Evolutionary conservation across 331 rosid genomes (phyloP).

Genomic region (Dryas integrifolia): DNA sequence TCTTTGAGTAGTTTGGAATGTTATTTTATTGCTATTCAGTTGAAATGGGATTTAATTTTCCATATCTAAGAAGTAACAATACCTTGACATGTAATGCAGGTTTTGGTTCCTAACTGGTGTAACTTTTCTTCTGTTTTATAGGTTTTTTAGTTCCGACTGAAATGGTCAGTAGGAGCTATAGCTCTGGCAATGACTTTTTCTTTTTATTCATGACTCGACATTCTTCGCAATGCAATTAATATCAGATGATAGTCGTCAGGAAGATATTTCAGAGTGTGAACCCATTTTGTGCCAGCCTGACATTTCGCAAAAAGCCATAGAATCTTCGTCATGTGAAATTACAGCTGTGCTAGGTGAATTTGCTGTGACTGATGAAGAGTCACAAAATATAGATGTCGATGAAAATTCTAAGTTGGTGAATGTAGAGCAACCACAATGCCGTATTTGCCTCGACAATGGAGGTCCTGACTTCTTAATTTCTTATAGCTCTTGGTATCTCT

Average conservation of each 20-base stretch:
- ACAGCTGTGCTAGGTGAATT: conserved; percentile 41
- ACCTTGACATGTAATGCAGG: conserved; percentile 10
- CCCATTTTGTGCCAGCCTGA: conserved; percentile 73
- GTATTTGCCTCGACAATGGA: conserved; percentile 93
- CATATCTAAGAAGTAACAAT: not conserved
- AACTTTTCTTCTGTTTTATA: conserved; percentile 31
- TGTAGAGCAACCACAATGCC: conserved; percentile 76
- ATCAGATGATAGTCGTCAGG: conserved; percentile 56
- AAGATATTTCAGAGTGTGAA: conserved; percentile 57
- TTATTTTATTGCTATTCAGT: not conserved
- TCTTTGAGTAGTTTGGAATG: not conserved
- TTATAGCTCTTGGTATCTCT: conserved; percentile 10
- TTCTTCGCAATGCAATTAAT: conserved; percentile 76
- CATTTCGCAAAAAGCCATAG: conserved; percentile 37
- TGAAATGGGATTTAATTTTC: not conserved
- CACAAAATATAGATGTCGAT: conserved; percentile 45
- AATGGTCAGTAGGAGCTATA: conserved; percentile 50
- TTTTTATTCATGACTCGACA: conserved; percentile 38
- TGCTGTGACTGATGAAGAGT: conserved; percentile 36
- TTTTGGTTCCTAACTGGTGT: conserved; percentile 13
- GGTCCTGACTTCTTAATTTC: conserved; percentile 45
- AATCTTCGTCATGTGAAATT: conserved; percentile 75
- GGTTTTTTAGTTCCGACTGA: conserved; percentile 46
- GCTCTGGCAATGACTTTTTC: conserved; percentile 49
- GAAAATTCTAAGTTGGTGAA: conserved; percentile 60